A percentile compares a stretch with the other conserved stretches of the same genome.
phyloP scores from a whole-genome alignment of 108 stramenopile species.

The Epithemia pelagica region DNA sequence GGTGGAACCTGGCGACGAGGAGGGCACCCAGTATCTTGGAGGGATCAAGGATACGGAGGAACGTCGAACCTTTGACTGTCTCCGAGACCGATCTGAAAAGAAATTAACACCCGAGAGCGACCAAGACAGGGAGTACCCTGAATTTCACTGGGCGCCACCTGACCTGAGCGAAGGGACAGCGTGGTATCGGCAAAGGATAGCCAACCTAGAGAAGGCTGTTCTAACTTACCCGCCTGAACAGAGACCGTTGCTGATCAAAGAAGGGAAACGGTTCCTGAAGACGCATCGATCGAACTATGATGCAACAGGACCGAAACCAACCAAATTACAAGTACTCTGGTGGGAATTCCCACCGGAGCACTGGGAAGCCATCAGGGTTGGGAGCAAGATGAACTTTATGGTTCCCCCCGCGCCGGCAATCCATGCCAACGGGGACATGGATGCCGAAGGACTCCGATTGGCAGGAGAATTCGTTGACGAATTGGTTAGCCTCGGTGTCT shows the following conservation, averaged over 20 bases:
- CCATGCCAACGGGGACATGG: slow-evolving; percentile 10
- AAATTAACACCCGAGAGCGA: too few species aligned
- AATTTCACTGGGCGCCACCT: not conserved
- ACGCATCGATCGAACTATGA: not conserved
- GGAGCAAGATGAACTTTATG: slow-evolving; percentile 6
- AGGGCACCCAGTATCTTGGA: not conserved
- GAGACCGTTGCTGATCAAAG: not conserved
- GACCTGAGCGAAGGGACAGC: not conserved
- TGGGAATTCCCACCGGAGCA: slow-evolving; percentile 21
- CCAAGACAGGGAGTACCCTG: not conserved
- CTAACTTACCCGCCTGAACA: not conserved
- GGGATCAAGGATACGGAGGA: not conserved
- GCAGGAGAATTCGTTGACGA: slow-evolving; percentile 16
- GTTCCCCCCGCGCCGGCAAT: not conserved
- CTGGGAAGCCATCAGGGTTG: slow-evolving; percentile 3
- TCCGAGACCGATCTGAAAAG: not conserved
- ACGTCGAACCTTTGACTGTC: not conserved
- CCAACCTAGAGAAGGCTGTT: not conserved
- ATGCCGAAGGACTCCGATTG: not conserved
- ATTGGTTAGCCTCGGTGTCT: not conserved
- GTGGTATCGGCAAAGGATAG: not conserved
- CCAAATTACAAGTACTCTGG: slow-evolving; percentile 4
- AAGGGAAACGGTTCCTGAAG: not conserved
- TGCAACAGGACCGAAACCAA: not conserved
- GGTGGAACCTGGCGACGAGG: not conserved